Percentiles rank a stretch among this genome's conserved stretches.
Evolutionary conservation across 108 stramenopile genomes (phyloP).

Genomic region (Nitzschia sp.): DNA sequence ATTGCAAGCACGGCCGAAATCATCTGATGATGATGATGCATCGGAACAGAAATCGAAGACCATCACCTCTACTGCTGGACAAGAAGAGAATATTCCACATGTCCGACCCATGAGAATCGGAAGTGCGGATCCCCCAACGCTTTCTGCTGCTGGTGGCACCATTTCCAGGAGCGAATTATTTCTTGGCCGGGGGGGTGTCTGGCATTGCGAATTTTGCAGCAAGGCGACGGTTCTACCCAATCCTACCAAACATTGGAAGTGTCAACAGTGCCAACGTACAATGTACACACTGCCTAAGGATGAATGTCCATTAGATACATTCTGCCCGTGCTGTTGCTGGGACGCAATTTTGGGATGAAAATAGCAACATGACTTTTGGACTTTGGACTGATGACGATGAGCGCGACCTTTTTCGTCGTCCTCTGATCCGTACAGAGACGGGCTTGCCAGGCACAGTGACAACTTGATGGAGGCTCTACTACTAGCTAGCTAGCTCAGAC

Average conservation of each 20-base stretch:
- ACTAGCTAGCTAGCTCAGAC: too few relatives aligned
- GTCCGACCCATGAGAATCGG: background rate
- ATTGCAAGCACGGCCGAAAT: too few relatives aligned
- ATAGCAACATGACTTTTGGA: too few relatives aligned
- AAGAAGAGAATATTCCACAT: background rate
- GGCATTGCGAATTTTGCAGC: background rate
- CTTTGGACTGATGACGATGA: too few relatives aligned
- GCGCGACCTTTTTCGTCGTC: too few relatives aligned
- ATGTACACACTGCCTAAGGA: background rate
- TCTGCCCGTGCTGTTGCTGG: background rate
- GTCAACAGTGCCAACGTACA: background rate
- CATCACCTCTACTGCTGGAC: too few relatives aligned
- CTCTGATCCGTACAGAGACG: too few relatives aligned
- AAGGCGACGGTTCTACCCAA: background rate
- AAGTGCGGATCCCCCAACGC: background rate
- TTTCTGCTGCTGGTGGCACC: background rate
- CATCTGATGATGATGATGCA: too few relatives aligned
- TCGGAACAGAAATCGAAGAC: too few relatives aligned
- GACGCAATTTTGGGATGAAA: constrained; percentile 2
- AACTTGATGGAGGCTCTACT: too few relatives aligned
- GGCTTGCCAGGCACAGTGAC: too few relatives aligned
- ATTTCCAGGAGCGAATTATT: too few relatives aligned
- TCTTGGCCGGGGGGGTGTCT: background rate
- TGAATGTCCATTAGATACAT: background rate
- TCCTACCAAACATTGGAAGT: background rate